Evolutionary conservation across 345 rosid genomes (phyloP), one percentile per base, ranked within the genome.

Genomic region (Anacardium occidentale): DNA sequence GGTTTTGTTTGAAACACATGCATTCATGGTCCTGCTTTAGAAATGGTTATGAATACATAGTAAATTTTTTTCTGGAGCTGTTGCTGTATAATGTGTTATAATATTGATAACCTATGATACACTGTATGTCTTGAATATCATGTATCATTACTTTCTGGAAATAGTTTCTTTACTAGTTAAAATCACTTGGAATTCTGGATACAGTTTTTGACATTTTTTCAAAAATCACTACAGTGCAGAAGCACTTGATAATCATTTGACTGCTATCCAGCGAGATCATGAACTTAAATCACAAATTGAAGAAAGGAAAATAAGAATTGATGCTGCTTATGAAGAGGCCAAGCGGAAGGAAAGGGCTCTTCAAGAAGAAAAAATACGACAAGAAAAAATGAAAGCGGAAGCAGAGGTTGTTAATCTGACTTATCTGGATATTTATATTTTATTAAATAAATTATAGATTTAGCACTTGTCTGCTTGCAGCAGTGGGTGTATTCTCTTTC

Each of bases 231-330:
- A 13, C 70, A 92, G 99, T 75, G 98, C 98, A 73, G 97, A 95
- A 83, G 98, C 92, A 74, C 92, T 95, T 65, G 99, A 92, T 80
- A 79, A 84, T 75, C 97, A 95, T 81, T 82, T 95, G 75, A 91
- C 97, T 65, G 88, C 85, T 70, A 67, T 95, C 75, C 99, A 89
- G 80, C 87, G 87, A 71, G 92, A 95, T 44, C 91, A 91, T 80
- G 86, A 90, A 82, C 76, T 83, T 37, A 95, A 86, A 82, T 95
- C 94, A 12, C 97, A 89, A 75, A 88, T 90, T 72, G 98, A 91
- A 80, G 99, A 90, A 82, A 91, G 91, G 79, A 92, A 80, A 84
- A 74, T 92, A 74, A 83, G 85, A 84, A 90, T 74, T 74, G 98
- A 90, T 82, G 94, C 95, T 72, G 97, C 91, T 70, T 75, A 81